A percentile compares a stretch with the other conserved stretches of the same genome.
phyloP scores from a whole-genome alignment of 805 yeast species.

The Hanseniaspora meyeri region DNA sequence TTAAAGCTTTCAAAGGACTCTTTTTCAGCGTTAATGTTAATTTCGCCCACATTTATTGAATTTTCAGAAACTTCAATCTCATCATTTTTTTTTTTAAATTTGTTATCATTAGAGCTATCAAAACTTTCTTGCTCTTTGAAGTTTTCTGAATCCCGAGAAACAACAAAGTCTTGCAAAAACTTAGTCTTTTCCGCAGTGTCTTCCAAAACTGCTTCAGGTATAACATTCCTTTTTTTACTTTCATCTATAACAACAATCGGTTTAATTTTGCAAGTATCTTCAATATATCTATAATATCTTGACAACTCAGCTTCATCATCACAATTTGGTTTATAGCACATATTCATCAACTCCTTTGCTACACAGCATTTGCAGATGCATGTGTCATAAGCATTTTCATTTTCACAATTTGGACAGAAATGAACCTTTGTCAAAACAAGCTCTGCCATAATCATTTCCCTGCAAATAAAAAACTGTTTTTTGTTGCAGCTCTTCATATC shows the following conservation, averaged over 20 bases:
- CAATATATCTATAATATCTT: background rate
- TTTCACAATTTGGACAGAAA: constrained; percentile 4
- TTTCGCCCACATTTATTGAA: background rate
- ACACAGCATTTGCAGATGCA: constrained; percentile 3
- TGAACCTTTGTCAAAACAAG: constrained; percentile 4
- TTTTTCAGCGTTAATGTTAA: background rate
- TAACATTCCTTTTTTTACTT: background rate
- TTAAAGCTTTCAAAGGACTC: background rate
- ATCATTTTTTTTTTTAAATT: background rate
- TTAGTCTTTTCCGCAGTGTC: background rate
- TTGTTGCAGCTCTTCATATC: constrained; percentile 1
- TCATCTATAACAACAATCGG: background rate
- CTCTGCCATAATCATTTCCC: constrained; percentile 2
- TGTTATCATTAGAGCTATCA: background rate
- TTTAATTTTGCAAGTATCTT: background rate
- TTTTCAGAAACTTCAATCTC: background rate
- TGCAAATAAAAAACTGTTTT: background rate
- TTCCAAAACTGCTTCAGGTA: background rate
- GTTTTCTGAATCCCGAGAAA: too few species aligned
- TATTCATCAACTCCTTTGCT: background rate
- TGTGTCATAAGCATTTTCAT: background rate
- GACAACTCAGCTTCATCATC: background rate
- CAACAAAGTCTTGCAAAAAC: too few species aligned
- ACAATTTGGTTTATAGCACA: constrained; percentile 2
- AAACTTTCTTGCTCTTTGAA: too few species aligned